These are phyloP conservation scores for Malus orientalis DNA, from an alignment of 306 rosid species.

Conservation along the genomic window DNA sequence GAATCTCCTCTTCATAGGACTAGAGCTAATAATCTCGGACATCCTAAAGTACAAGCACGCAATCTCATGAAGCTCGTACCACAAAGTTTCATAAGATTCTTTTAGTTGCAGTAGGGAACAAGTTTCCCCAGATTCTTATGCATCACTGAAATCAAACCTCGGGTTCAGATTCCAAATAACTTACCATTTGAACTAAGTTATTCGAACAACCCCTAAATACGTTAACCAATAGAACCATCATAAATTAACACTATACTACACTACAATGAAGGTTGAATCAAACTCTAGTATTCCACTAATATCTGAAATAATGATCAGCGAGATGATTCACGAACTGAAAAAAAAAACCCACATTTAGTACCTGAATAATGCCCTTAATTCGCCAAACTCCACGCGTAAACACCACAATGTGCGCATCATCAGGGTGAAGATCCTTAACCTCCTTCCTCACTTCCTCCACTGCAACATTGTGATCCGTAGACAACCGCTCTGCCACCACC, in stretches of 20 bases:
- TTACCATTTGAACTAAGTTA: background rate
- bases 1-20: background rate
- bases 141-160: background rate
- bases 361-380: slow-evolving; percentile 80
- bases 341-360: slow-evolving; percentile 5
- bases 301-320: background rate
- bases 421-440: slow-evolving; percentile 69
- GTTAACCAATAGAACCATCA: too few species aligned
- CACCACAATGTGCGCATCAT: slow-evolving; percentile 56
- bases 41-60: background rate
- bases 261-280: background rate
- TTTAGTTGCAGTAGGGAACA: background rate
- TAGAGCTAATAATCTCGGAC: background rate
- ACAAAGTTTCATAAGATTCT: background rate
- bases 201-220: background rate
- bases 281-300: background rate
- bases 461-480: slow-evolving; percentile 62
- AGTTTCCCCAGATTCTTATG: background rate
- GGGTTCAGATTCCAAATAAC: background rate
- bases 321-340: background rate
- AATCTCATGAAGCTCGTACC: background rate
- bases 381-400: slow-evolving; percentile 51
- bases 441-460: slow-evolving; percentile 60
- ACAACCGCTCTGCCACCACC: slow-evolving; percentile 53
- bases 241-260: background rate